Percentiles rank a stretch among this genome's conserved stretches.
phyloP scores from a whole-genome alignment of 495 filamentous ascomycete species.

The Oleoguttula mirabilis region DNA sequence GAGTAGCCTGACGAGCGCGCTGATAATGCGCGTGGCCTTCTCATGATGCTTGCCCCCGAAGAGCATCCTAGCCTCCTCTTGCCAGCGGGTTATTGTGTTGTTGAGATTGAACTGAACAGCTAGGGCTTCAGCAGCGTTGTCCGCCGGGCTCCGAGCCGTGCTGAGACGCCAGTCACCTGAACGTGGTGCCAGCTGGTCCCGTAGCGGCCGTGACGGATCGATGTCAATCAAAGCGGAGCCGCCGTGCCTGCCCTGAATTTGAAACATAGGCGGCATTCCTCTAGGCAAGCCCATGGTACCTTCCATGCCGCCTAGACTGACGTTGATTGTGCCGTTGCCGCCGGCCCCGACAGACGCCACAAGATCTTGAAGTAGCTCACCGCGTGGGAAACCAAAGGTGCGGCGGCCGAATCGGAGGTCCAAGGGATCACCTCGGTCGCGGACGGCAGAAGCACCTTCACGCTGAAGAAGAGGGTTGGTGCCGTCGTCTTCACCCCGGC shows the following conservation, averaged over 20 bases:
- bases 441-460: conserved; percentile 4
- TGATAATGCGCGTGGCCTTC: conserved; percentile 57
- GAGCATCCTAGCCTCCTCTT: conserved; percentile 78
- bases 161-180: background rate
- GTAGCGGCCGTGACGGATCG: conserved; percentile 9
- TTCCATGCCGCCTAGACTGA: conserved; percentile 10
- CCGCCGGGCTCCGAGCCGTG: background rate
- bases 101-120: conserved; percentile 60
- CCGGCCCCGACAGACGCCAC: conserved; percentile 8
- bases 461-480: conserved; percentile 58
- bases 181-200: conserved; percentile 7
- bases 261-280: conserved; percentile 8
- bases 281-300: background rate
- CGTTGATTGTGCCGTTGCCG: conserved; percentile 10
- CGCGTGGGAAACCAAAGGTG: background rate
- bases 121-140: conserved; percentile 29
- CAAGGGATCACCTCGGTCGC: conserved; percentile 16
- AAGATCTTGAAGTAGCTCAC: conserved; percentile 17
- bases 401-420: conserved; percentile 17
- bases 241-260: conserved; percentile 1
- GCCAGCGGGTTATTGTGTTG: conserved; percentile 65
- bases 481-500: conserved; percentile 57
- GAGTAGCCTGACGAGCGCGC: conserved; percentile 58
- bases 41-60: conserved; percentile 59
- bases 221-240: conserved; percentile 10